Base-by-base conservation (phyloP, 2,329 filamentous ascomycete genomes). In the Sclerotinia spermophila region DNA sequence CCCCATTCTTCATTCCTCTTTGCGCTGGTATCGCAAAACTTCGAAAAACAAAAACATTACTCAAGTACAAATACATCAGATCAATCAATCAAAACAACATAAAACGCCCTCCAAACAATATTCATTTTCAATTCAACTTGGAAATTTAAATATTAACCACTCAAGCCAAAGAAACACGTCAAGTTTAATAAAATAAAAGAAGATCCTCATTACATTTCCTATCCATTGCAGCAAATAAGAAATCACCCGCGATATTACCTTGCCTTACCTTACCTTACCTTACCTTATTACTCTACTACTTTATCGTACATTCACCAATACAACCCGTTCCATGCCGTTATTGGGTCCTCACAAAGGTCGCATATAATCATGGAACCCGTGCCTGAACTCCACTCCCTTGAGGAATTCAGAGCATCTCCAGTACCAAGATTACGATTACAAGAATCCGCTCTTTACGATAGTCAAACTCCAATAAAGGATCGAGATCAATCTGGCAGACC, bases 331-430 rank as follows among this genome's bases (percentile, higher is more conserved):
- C 61, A 56, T 70, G 67, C 69, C 58, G 40, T 64, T 59, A 69
- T 70, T 65, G 48, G 67, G 53, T 27, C 59, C 65, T 62, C 66
- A 72, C 66, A 58, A 58, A 69, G 21, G 61, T 58, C 79, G 48
- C 64, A 67, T 38, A 40, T 33, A 60, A 80, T 76, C 75, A 90
- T 90, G 88, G 88, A 90, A 80, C 87, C 88, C 71, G 88, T 90
- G 77, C 88, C 88, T 75, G 88, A 90, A 82, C 89, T 88, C 65
- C 87, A 90, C 82, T 84, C 87, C 74, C 87, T 90, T 85, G 87
- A 90, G 83, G 87, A 87, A 79, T 90, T 90, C 78, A 85, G 84
- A 73, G 81, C 86, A 69, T 85, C 86, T 67, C 86, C 87, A 74
- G 81, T 88, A 51, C 86, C 87, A 53, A 83, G 82, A 42, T 79